Base-by-base conservation (phyloP, 75 land plant species). In the Cunninghamia lanceolata region DNA sequence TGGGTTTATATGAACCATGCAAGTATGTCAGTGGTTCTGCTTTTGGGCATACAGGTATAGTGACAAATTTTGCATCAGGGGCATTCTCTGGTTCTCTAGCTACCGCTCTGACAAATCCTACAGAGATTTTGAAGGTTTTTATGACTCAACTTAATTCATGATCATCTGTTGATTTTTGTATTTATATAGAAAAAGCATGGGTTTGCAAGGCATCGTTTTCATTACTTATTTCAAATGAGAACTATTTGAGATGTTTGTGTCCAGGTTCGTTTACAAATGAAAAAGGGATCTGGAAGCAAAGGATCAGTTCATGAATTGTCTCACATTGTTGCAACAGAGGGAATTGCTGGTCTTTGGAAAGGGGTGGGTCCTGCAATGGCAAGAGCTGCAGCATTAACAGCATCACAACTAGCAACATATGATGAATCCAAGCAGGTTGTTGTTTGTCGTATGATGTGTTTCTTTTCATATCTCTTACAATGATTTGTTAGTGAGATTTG, bases 351-450 rank as follows among this genome's bases (percentile, higher is more conserved):
- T 82, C 91, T 95, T 28, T 95, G 96, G 97, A 95, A 93, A 82
- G 96, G 97, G 10, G 93, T 93, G 84, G 94, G 97, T 9, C 95
- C 96, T 86, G 95, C 97, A 52, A 95, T 93, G 94, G 85, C 89
- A n/a, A 89, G 97, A 85, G 97, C 97, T 59, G 89, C 91, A 82
- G 90, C 92, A 77, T 89, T 95, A 82, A 94, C 97, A 68, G 93
- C 97, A 83, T 93, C 96, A 4, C 96, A 95, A 86, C 85, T 95
- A 45, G 95, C 92, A 84, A 93, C 97, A 84, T 95, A 95, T 89
- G 96, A 95, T 90, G 97, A 94, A 91, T 88, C 93, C 84, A 95
- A 95, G 90, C 94, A 89, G 96, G 97, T 95, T 56, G 16, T 95
- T 56, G 10, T 87, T 34, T 73, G n/a, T 35, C 21, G 5, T 85